Evolutionary conservation across 2,329 filamentous ascomycete species (phyloP), one percentile per base, ranked within the genome.

Genomic region (Verticillium dahliae): DNA sequence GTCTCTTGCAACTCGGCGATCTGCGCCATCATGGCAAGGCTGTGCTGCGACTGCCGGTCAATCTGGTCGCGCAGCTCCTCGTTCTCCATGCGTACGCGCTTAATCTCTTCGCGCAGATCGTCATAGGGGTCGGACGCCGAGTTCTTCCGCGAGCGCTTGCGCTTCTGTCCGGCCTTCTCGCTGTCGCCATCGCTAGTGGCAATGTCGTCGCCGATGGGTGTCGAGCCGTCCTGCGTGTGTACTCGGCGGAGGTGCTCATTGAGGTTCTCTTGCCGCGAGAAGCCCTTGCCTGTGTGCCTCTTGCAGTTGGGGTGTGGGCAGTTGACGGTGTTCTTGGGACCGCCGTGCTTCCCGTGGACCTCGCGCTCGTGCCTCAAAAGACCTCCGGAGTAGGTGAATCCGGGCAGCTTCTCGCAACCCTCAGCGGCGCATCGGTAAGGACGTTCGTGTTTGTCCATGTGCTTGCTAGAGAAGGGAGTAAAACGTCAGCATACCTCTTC

Each of bases 361-460:
- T 98, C 94, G 65, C 94, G 89, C 75, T 97, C 90, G 76, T 98
- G 94, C 56, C 94, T 85, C 18, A 96, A 78, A 0, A 98, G 85
- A 3, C 94, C 94, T 15, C 94, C 94, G 0, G 91, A 94, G 73
- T 98, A 98, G 1, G 94, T 98, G 74, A 98, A 98, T 1, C 94
- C 94, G 59, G 91, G 90, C 0, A 97, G 84, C 70, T 97, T 97
- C 70, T 94, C 91, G 75, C 94, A 97, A 41, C 90, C 90, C n/a
- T 85, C 82, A 54, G 89, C 87, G 27, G 80, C 82, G 74, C 94
- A 98, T 69, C 92, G 90, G 72, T 97, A 98, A 1, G 94, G 94
- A 13, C 94, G 85, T 68, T 97, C 92, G 73, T 98, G 94, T 74
- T 97, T 97, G 77, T 98, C 94, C 93, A 97, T 97, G 73, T 98